phyloP scores from a whole-genome alignment of 2,329 filamentous ascomycete genomes.

The Alternaria alternata region DNA sequence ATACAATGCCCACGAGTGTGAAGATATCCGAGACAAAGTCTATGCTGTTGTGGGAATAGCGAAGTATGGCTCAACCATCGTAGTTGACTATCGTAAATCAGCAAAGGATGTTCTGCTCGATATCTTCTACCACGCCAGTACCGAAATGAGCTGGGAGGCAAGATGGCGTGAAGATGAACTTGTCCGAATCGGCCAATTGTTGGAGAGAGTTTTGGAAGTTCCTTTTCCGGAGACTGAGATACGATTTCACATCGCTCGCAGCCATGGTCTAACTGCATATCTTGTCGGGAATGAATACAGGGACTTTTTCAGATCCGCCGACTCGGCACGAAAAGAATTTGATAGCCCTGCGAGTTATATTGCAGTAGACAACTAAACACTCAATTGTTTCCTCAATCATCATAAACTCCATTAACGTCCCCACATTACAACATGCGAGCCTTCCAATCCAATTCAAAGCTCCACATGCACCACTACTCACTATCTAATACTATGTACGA shows the following conservation, averaged over 20 bases:
- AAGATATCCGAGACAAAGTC: background rate
- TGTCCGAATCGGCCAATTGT: no score
- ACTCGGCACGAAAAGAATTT: no score
- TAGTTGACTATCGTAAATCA: background rate
- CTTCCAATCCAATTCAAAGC: constrained; percentile 4
- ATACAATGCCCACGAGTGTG: background rate
- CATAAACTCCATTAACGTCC: background rate
- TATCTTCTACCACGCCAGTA: background rate
- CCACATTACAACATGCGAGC: background rate
- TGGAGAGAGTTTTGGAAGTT: background rate
- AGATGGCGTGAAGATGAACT: background rate
- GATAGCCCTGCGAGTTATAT: no score
- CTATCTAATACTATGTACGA: constrained; percentile 3
- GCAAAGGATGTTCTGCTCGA: background rate
- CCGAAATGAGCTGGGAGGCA: background rate
- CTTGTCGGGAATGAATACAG: no score
- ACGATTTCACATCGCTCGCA: background rate
- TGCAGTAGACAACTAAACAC: background rate
- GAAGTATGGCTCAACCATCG: background rate
- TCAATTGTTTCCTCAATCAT: background rate
- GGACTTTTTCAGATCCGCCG: no score
- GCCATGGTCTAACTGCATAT: no score
- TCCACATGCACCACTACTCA: constrained; percentile 1
- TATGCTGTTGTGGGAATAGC: background rate
- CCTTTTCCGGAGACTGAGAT: background rate